Evolutionary conservation across 768 basidiomycete genomes (phyloP), one percentile per base, ranked within the genome.

Genomic region (Tephrocybe sp.): DNA sequence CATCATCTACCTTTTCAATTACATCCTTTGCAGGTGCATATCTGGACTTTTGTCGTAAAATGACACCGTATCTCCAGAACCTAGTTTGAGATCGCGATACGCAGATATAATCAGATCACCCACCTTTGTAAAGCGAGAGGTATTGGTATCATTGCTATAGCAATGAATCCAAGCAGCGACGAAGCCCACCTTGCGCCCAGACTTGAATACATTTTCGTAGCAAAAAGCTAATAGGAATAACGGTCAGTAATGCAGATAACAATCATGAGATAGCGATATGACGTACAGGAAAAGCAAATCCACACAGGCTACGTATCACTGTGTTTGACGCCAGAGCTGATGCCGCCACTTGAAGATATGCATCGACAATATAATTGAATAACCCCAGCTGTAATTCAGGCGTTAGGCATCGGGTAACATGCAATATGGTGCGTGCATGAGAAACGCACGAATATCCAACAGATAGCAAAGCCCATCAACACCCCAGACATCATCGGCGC

Each of bases 311-410:
- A 14, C 81, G 75, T 2, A 76, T 61, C 13, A 84, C 76, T 0
- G 78, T 81, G 45, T 62, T 78, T 2, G 74, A 71, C 1, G 84
- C 77, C 9, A 85, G 65, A 1, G 82, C 83, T 9, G 80, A 80
- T 1, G 83, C 82, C 7, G 83, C 76, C 4, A 75, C 69, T 51
- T 70, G 62, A 17, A 80, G 63, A 57, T 84, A 85, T 3, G 78
- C 72, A 62, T 85, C 84, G 36, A 85, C 76, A 32, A 83, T 76
- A 57, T 86, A 86, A 55, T 80, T 84, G 55, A 82, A 63, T 40
- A 82, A 61, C 9, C 75, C 69, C 47, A 83, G 59, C 83, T 83
- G 48, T 12, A 36, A 34, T 31, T 13, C 19, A n/a, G 38, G 34
- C 17, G n/a, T 33, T 20, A 23, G 41, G 10, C 26, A n/a, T 7